Evolutionary conservation across 1,284 basidiomycete species (phyloP), one percentile per base, ranked within the genome.

Genomic region (Moesziomyces parantarcticus): DNA sequence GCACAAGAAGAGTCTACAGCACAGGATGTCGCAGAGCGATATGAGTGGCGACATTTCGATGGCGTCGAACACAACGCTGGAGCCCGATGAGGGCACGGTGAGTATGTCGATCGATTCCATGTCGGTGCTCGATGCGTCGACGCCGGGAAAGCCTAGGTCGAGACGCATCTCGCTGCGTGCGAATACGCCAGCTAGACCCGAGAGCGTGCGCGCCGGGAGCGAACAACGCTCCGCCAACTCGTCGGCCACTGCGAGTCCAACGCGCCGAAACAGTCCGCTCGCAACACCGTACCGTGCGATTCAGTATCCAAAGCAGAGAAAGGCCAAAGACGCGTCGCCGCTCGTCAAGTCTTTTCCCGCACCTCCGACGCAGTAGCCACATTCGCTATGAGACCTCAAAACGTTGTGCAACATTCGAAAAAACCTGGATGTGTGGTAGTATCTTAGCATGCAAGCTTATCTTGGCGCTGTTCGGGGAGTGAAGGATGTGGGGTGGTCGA

Each of bases 21-120:
- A 54, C 25, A 54, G 54, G 43, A 11, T 61, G 29, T 61, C 58
- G 32, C 43, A 46, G 2, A 39, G 60, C 45, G 60, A 57, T 10
- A 21, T 63, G 36, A 63, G 60, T 44, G 60, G 44, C 9, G 65
- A 68, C 22, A 51, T 68, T 1, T 61, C 58, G n/a, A 61, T 62
- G 58, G 43, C 49, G 23, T 52, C 52, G 18, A 60, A 49, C n/a
- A 47, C 23, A 0, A 58, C 65, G 8, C 44, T 40, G 10, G 65
- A 61, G 8, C 44, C 58, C 16, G 56, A 58, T 43, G 58, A 58
- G 10, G 63, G 57, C 18, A 41, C 32, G 4, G 32, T 34, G 4
- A 58, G 58, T 29, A 61, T 68, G 65, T 68, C 65, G 36, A 50
- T 68, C 25, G 65, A 68, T n/a, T 47, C 65, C 1, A n/a, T 34